Evolutionary conservation across 2,329 filamentous ascomycete species (phyloP), one percentile per base, ranked within the genome.

Genomic region (Colletotrichum noveboracense): DNA sequence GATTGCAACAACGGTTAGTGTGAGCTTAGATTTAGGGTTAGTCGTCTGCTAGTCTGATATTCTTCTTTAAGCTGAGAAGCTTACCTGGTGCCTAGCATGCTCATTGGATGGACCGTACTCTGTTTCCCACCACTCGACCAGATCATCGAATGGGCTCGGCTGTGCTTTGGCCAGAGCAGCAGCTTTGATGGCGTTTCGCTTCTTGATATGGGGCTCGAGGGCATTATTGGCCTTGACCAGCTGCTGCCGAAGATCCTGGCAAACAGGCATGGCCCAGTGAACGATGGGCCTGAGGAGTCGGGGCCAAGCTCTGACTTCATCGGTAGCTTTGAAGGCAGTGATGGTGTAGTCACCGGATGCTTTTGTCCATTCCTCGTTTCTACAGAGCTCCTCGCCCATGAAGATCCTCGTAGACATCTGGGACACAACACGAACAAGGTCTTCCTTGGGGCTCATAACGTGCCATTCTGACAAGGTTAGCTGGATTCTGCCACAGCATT

Each of bases 41-140:
- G 8, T 48, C 7, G 6, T 18, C 43, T 21, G 43, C 12, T 52
- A 52, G n/a, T 43, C 18, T 52, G n/a, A 2, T 7, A 13, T 5
- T 21, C 43, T 52, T 13, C 43, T 21, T 21, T 5, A 13, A 52
- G 10, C 43, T 7, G 12, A 21, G 10, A 21, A 7, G n/a, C 43
- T 52, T 7, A 52, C 43, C n/a, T 81, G 79, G 5, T 64, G 3
- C 89, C 89, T 6, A 82, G 81, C 61, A 38, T 64, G 61, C 7
- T 64, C 61, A 24, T 64, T 24, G 7, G 38, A 66, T 28, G 24
- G 62, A 2, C 62, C 62, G 10, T 52, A 48, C 26, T 66, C 62
- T 38, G 62, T 66, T 48, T 66, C 62, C 62, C 62, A 75, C 78
- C 78, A 80, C 32, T 79, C 76, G 21, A 80, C 77, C 14, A 74